Evolutionary conservation across 768 basidiomycete genomes (phyloP).

Genomic region (Brasilioporus rufonigricans): DNA sequence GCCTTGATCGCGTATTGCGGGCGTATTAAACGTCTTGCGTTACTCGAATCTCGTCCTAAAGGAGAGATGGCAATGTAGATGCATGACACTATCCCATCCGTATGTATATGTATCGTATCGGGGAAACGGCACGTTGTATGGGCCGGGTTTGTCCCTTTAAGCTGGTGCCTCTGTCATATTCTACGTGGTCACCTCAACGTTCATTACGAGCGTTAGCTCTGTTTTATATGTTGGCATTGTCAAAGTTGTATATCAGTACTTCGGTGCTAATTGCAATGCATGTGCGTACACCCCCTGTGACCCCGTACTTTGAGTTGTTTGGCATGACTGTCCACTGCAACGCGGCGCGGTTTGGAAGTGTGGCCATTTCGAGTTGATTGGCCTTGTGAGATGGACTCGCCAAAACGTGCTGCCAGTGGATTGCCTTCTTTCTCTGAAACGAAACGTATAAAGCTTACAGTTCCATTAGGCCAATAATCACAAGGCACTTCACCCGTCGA

Average conservation of each 20-base stretch:
- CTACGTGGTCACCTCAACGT: not conserved
- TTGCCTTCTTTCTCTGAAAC: conserved; percentile 55
- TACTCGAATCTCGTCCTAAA: not conserved
- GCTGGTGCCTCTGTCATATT: too few relatives aligned
- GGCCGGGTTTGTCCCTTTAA: not conserved
- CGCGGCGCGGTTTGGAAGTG: conserved; percentile 13
- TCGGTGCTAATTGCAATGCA: not conserved
- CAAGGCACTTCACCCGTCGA: conserved; percentile 78
- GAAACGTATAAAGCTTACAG: conserved; percentile 58
- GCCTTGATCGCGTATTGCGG: conserved; percentile 19
- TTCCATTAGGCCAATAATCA: conserved; percentile 41
- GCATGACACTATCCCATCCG: not conserved
- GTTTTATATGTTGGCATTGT: not conserved
- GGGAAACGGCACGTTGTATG: not conserved
- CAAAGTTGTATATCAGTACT: not conserved
- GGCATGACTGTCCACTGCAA: not conserved
- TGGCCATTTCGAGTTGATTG: conserved; percentile 27
- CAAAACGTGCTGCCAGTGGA: conserved; percentile 63
- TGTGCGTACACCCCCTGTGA: conserved; percentile 5
- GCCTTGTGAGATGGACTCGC: conserved; percentile 51
- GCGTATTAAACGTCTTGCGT: too few relatives aligned
- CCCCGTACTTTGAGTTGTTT: conserved; percentile 23
- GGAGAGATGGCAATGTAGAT: not conserved
- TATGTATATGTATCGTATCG: not conserved
- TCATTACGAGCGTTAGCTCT: not conserved